These are phyloP conservation scores for Drosera capensis DNA, from an alignment of 148 eudicot genomes.

Conservation along the genomic window DNA sequence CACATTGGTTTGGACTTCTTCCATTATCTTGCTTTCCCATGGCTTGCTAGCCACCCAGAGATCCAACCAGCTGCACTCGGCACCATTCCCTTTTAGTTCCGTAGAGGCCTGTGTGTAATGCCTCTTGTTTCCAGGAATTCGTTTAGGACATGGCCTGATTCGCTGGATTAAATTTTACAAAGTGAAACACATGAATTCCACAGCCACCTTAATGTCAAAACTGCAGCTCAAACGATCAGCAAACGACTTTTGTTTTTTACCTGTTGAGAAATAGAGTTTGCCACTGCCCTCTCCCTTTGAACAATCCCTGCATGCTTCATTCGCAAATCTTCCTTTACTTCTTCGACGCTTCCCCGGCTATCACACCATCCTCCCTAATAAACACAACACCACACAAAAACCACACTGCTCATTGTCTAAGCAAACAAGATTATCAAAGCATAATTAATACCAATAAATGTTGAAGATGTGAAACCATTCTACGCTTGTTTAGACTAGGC, in stretches of 20 bases:
- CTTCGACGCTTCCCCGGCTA: conserved; percentile 57
- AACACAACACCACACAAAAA: too few species aligned
- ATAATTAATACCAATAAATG: too few species aligned
- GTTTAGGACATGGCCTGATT: conserved; percentile 21
- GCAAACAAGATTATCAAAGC: too few species aligned
- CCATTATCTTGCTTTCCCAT: conserved; percentile 48
- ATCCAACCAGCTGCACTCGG: conserved; percentile 58
- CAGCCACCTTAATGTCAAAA: neutral
- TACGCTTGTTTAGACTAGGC: too few species aligned
- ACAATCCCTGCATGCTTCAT: conserved; percentile 72
- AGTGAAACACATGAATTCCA: neutral
- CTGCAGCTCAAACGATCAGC: neutral
- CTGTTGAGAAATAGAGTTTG: conserved; percentile 47
- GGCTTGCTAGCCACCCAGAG: conserved; percentile 73
- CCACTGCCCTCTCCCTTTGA: conserved; percentile 69
- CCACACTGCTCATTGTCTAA: too few species aligned
- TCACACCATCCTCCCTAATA: conserved; percentile 76
- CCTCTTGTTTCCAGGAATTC: conserved; percentile 21
- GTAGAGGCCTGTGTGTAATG: conserved; percentile 10
- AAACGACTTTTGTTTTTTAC: conserved; percentile 13
- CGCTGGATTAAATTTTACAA: conserved; percentile 39
- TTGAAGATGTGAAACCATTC: too few species aligned
- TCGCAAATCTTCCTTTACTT: conserved; percentile 59
- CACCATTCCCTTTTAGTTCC: conserved; percentile 22
- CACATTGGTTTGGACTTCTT: conserved; percentile 21